Evolutionary conservation across 2,329 filamentous ascomycete genomes (phyloP), one percentile per base, ranked within the genome.

Genomic region (Laburnicola sp.): DNA sequence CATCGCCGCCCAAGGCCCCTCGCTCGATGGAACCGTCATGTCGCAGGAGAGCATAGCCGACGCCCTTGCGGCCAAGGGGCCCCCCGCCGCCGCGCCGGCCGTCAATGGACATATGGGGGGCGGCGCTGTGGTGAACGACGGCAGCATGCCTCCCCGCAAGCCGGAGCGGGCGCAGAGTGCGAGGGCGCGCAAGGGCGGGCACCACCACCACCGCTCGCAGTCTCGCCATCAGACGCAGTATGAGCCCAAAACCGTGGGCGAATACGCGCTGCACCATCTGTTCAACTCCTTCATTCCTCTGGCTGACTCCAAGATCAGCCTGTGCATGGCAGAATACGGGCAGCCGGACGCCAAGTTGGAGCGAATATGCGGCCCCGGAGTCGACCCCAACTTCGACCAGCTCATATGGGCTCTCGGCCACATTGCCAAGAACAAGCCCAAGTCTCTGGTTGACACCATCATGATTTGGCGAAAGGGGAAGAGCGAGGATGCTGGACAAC

Each of bases 401-500:
- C 84, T 96, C 64, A 95, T 99, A 58, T 86, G 87, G 26, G 94
- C 95, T 11, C 80, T 99, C 34, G 94, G 94, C 3, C 93, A 97
- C 70, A 96, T 99, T 66, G 91, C 93, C 46, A 89, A 91, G 52
- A 88, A 92, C 60, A 96, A 95, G 68, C 95, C 95, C 4, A 97
- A 96, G 70, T 89, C 91, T 4, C 76, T 99, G 45, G 97, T 99
- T 65, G 94, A 99, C 73, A 92, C 90, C 21, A 91, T 99, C 72
- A 99, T 99, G 90, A 82, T 96, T 28, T 99, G 94, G 94, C 86
- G 94, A 49, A 97, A 97, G 74, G 89, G 85, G 58, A 97, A 97
- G 76, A 96, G 91, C 58, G 93, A 97, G 73, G 86, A 88, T 22
- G 91, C 92, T 26, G 72, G 73, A 38, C 66, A 63, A 27, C 63